phyloP scores from a whole-genome alignment of 1,284 basidiomycete species.

The Mycosarcoma mackinlayi region DNA sequence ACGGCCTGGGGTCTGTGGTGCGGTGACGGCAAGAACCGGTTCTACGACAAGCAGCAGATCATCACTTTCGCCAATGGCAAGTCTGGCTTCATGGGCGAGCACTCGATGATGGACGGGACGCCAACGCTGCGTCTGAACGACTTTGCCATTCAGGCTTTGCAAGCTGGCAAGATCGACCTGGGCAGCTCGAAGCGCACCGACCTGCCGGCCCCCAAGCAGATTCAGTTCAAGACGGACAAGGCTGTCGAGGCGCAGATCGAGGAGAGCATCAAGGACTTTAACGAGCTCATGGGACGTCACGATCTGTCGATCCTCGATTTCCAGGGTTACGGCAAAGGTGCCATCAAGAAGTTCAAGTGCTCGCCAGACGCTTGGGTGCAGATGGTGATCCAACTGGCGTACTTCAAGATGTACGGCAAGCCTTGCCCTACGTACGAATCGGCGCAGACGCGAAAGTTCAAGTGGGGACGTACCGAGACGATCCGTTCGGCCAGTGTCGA shows the following conservation, averaged over 20 bases:
- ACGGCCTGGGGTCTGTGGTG: slow-evolving; percentile 81
- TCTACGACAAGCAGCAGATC: slow-evolving; percentile 96
- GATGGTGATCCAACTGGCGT: slow-evolving; percentile 94
- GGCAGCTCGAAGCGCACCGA: slow-evolving; percentile 70
- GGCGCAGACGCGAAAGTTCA: slow-evolving; percentile 92
- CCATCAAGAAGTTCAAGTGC: slow-evolving; percentile 87
- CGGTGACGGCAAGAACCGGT: slow-evolving; percentile 90
- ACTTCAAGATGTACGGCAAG: slow-evolving; percentile 81
- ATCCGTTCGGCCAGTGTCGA: slow-evolving; percentile 87
- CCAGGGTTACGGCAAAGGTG: slow-evolving; percentile 87
- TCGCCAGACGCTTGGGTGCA: slow-evolving; percentile 96
- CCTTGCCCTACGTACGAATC: slow-evolving; percentile 91
- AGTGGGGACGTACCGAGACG: slow-evolving; percentile 91
- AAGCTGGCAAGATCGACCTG: slow-evolving; percentile 80
- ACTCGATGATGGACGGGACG: slow-evolving; percentile 95
- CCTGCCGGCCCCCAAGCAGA: slow-evolving; percentile 76
- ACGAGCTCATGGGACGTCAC: slow-evolving; percentile 80
- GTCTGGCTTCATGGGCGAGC: slow-evolving; percentile 93
- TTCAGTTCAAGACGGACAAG: slow-evolving; percentile 79
- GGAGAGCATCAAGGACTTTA: slow-evolving; percentile 77
- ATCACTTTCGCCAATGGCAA: slow-evolving; percentile 80
- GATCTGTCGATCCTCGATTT: slow-evolving; percentile 87
- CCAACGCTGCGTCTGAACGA: slow-evolving; percentile 95
- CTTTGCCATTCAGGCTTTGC: slow-evolving; percentile 84
- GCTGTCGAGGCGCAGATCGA: slow-evolving; percentile 72